Evolutionary conservation across 2,329 filamentous ascomycete genomes (phyloP).

Genomic region (Trichoderma sp.): DNA sequence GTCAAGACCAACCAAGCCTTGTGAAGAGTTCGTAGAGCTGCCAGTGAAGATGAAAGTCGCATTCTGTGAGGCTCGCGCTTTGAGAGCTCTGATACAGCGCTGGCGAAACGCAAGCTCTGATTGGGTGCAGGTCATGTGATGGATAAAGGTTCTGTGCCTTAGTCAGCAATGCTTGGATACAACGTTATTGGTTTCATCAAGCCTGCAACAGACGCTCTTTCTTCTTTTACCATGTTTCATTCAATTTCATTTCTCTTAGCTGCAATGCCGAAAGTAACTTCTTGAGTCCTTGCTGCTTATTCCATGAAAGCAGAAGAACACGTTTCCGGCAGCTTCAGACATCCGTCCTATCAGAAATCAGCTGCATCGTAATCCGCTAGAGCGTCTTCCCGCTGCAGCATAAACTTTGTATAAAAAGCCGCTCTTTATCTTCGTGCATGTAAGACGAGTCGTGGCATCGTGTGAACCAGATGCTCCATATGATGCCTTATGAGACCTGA

Average conservation of each 20-base stretch:
- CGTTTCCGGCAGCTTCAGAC: too few species aligned
- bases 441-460: neutral
- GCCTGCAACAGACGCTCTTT: too few species aligned
- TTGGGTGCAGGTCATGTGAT: slow-evolving; percentile 24
- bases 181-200: too few species aligned
- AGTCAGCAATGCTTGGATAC: slow-evolving; percentile 1
- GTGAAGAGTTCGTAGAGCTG: neutral
- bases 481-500: neutral
- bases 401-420: slow-evolving; percentile 1
- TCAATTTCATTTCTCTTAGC: neutral
- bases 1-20: neutral
- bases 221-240: too few species aligned
- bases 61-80: slow-evolving; percentile 17
- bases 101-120: neutral
- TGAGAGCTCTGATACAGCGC: slow-evolving; percentile 16
- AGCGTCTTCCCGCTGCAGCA: slow-evolving; percentile 1
- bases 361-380: neutral
- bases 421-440: neutral
- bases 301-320: too few species aligned
- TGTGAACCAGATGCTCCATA: neutral
- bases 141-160: neutral
- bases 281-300: neutral
- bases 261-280: neutral
- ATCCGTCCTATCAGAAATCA: neutral
- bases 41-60: slow-evolving; percentile 11